These are phyloP conservation scores for Leavenworthia alabamica DNA, from an alignment of 345 rosid genomes.

Conservation along the genomic window DNA sequence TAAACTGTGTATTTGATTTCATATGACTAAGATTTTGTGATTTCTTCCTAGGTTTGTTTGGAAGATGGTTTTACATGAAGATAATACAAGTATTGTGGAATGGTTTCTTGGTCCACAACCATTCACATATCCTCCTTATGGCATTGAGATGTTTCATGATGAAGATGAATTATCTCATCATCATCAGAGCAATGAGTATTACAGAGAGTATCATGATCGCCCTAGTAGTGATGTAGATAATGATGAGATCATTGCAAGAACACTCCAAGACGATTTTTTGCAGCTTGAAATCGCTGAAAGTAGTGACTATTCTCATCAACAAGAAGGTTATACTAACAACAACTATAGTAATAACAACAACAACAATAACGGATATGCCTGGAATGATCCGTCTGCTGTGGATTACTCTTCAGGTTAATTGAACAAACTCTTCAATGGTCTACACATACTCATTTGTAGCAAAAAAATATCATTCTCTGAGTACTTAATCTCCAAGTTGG, in stretches of 20 bases:
- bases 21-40: slow-evolving; percentile 9
- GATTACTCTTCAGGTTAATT: slow-evolving; percentile 47
- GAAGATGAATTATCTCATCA: slow-evolving; percentile 4
- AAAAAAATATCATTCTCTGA: too few relatives aligned
- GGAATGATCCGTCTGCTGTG: slow-evolving; percentile 39
- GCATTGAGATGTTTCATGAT: slow-evolving; percentile 38
- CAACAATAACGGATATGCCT: slow-evolving; percentile 27
- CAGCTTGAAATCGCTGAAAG: slow-evolving; percentile 58
- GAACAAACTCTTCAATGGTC: slow-evolving; percentile 8
- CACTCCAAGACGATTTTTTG: slow-evolving; percentile 82
- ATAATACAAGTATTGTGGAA: slow-evolving; percentile 32
- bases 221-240: slow-evolving; percentile 48
- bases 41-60: not conserved
- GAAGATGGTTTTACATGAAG: slow-evolving; percentile 34
- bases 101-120: slow-evolving; percentile 70
- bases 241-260: slow-evolving; percentile 81
- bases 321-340: slow-evolving; percentile 32
- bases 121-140: slow-evolving; percentile 43
- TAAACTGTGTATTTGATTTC: not conserved
- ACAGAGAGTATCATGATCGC: slow-evolving; percentile 45
- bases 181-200: slow-evolving; percentile 35
- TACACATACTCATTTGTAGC: too few relatives aligned
- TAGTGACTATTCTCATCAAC: slow-evolving; percentile 33
- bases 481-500: too few relatives aligned
- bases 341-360: slow-evolving; percentile 25